phyloP scores from a whole-genome alignment of 2,329 filamentous ascomycete genomes.

The Coniochaeta ligniaria region DNA sequence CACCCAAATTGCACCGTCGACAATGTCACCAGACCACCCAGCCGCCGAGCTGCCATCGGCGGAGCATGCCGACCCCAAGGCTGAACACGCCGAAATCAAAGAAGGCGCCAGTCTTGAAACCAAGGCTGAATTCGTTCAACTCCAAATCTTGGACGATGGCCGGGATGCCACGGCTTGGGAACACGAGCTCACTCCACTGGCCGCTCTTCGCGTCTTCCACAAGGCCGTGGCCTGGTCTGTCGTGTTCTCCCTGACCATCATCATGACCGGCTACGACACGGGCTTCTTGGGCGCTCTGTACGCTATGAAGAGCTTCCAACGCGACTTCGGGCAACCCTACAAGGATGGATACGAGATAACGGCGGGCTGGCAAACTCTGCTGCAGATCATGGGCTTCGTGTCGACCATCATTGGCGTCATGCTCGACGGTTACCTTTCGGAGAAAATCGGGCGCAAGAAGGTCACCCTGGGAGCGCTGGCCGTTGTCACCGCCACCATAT shows the following conservation, averaged over 20 bases:
- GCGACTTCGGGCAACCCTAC: no score
- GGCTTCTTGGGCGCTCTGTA: no score
- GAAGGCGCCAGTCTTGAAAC: background rate
- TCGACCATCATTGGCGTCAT: background rate
- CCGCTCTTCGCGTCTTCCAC: conserved; percentile 34
- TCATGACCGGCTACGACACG: no score
- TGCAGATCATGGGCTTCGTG: conserved; percentile 32
- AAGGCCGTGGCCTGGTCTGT: conserved; percentile 20
- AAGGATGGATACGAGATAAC: no score
- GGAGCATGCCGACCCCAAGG: no score
- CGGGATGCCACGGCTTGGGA: conserved; percentile 15
- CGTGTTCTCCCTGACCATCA: conserved; percentile 12
- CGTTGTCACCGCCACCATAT: conserved; percentile 23
- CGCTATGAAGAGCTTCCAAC: no score
- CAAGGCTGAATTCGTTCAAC: background rate
- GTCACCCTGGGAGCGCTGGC: conserved; percentile 22
- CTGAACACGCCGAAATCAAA: background rate
- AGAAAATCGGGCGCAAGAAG: conserved; percentile 20
- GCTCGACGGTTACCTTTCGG: background rate
- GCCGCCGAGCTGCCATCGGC: no score
- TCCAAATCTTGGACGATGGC: background rate
- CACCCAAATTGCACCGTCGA: no score
- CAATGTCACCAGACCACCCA: no score
- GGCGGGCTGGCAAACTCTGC: conserved; percentile 35
- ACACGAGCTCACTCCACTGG: conserved; percentile 28